phyloP scores from a whole-genome alignment of 2,329 filamentous ascomycete species.

The Penicillium sp. region DNA sequence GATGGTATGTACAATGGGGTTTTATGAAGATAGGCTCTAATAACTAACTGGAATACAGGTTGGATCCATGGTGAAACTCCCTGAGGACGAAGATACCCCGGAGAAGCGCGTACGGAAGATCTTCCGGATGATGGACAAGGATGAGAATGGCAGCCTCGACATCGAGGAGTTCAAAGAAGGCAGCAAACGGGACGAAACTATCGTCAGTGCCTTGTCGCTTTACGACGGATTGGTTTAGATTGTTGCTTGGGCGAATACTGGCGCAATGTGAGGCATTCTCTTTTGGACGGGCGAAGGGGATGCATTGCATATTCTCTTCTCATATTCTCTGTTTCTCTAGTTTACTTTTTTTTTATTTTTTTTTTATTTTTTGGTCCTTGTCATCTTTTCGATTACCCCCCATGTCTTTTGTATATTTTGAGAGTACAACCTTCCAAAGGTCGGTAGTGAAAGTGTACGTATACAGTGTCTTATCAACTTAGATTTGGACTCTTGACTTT shows the following conservation, averaged over 20 bases:
- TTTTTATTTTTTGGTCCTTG: background rate
- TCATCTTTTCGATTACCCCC: background rate
- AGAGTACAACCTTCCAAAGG: background rate
- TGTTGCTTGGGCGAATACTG: slow-evolving; percentile 14
- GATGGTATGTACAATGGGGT: slow-evolving; percentile 57
- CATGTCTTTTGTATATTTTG: slow-evolving; percentile 8
- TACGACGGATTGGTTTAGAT: slow-evolving; percentile 84
- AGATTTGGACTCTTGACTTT: background rate
- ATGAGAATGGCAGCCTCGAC: slow-evolving; percentile 93
- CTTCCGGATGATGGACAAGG: slow-evolving; percentile 99
- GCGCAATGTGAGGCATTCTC: slow-evolving; percentile 14
- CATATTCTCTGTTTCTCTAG: background rate
- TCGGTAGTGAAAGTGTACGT: background rate
- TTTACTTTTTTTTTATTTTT: background rate
- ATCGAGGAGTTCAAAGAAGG: slow-evolving; percentile 99
- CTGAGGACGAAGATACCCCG: slow-evolving; percentile 95
- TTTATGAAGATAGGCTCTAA: background rate
- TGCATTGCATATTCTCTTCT: slow-evolving; percentile 3
- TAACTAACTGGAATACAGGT: slow-evolving; percentile 50
- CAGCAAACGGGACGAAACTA: slow-evolving; percentile 96
- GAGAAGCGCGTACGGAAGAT: slow-evolving; percentile 98
- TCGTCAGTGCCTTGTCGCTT: slow-evolving; percentile 88
- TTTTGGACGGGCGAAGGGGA: slow-evolving; percentile 4
- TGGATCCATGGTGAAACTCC: slow-evolving; percentile 97
- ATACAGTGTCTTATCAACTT: background rate